phyloP scores from a whole-genome alignment of 2,329 filamentous ascomycete genomes.

The Cercospora canescens region DNA sequence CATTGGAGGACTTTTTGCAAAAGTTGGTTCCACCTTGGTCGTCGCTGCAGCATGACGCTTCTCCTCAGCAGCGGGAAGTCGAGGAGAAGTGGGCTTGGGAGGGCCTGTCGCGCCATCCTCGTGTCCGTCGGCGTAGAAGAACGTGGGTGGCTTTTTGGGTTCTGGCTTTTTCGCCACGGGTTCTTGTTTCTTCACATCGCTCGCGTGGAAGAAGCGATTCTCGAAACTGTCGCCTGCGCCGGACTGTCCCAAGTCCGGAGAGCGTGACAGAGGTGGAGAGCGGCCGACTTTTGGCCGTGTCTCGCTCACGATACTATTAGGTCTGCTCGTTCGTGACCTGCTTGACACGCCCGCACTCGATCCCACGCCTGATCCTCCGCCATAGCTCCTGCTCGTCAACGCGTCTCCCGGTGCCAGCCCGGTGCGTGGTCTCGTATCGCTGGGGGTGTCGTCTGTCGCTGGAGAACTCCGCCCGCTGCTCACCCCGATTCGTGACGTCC shows the following conservation, averaged over 20 bases:
- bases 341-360: constrained; percentile 6
- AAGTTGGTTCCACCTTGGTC: constrained; percentile 22
- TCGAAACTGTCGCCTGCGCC: constrained; percentile 33
- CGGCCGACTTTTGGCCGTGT: constrained; percentile 25
- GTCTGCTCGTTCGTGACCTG: constrained; percentile 27
- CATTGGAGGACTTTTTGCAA: constrained; percentile 31
- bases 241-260: constrained; percentile 31
- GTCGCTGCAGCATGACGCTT: constrained; percentile 25
- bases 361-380: constrained; percentile 20
- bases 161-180: constrained; percentile 36
- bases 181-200: constrained; percentile 58
- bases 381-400: constrained; percentile 18
- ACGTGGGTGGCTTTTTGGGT: constrained; percentile 48
- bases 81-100: constrained; percentile 41
- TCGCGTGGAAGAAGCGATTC: constrained; percentile 90
- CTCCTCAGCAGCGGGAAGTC: constrained; percentile 35
- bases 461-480: constrained; percentile 53
- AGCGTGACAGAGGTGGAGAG: constrained; percentile 35
- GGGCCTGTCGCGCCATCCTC: constrained; percentile 41
- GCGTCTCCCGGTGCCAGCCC: constrained; percentile 14
- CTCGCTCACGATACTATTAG: constrained; percentile 41
- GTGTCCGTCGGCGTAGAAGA: constrained; percentile 55
- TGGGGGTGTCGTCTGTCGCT: constrained; percentile 24
- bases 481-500: constrained; percentile 69
- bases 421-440: constrained; percentile 13